Conservation (phyloP, 1,139 yeast genomes). For the Pichia inconspicua region DNA sequence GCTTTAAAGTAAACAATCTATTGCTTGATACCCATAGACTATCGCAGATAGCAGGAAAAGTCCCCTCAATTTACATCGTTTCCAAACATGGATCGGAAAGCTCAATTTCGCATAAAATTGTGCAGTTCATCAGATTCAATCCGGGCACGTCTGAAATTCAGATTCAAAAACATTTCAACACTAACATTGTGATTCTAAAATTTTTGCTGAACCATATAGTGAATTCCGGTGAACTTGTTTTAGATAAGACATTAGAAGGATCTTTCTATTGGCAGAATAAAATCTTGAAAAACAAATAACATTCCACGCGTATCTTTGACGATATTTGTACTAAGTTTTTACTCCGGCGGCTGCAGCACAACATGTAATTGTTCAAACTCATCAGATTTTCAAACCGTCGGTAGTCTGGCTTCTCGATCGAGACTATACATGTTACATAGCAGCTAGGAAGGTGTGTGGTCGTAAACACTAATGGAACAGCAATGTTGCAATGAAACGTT, state of each 20-base stretch:
- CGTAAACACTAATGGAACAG: too few species aligned
- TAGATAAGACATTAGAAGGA: constrained; percentile 25
- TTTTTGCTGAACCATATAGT: constrained; percentile 20
- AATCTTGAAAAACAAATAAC: constrained; percentile 8
- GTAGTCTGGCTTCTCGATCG: too few species aligned
- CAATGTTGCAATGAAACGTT: neutral
- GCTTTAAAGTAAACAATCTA: constrained; percentile 1
- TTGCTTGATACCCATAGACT: neutral
- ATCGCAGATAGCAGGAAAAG: neutral
- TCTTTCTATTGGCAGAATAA: constrained; percentile 24
- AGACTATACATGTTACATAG: too few species aligned
- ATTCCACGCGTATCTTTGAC: too few species aligned
- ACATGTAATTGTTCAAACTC: too few species aligned
- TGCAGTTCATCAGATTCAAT: constrained; percentile 10
- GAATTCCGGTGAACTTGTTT: constrained; percentile 19
- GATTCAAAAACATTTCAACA: constrained; percentile 22
- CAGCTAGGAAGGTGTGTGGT: too few species aligned
- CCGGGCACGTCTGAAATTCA: constrained; percentile 24
- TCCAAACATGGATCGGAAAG: constrained; percentile 19
- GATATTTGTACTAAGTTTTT: too few species aligned
- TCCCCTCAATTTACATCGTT: constrained; percentile 15
- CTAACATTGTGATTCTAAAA: constrained; percentile 25
- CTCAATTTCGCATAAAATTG: constrained; percentile 19
- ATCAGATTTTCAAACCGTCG: too few species aligned
- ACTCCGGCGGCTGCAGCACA: too few species aligned